Percentiles rank a stretch among this genome's conserved stretches.
Evolutionary conservation across 768 basidiomycete genomes (phyloP).

Genomic region (Pulveroboletus sp.): DNA sequence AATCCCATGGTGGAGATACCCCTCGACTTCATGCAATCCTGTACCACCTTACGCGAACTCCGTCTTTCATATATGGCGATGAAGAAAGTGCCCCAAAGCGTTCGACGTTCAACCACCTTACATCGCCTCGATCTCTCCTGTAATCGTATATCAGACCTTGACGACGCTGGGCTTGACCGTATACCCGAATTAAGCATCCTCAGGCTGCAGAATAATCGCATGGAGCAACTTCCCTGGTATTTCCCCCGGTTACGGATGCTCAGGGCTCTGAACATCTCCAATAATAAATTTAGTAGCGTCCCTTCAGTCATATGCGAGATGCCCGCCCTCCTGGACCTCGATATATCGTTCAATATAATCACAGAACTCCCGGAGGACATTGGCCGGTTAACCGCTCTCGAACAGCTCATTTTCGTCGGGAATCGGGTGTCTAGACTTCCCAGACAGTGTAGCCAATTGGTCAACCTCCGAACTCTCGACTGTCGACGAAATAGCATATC

Average conservation of each 20-base stretch:
- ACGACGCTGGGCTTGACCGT: constrained; percentile 78
- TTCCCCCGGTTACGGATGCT: constrained; percentile 73
- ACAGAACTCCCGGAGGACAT: constrained; percentile 77
- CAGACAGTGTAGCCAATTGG: constrained; percentile 49
- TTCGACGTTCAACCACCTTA: constrained; percentile 70
- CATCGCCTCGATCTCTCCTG: constrained; percentile 84
- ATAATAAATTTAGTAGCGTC: constrained; percentile 83
- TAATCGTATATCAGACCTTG: constrained; percentile 86
- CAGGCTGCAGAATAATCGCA: constrained; percentile 84
- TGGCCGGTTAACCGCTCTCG: constrained; percentile 61
- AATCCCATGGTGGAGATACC: constrained; percentile 97
- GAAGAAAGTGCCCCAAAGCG: constrained; percentile 85
- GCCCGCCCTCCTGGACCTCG: constrained; percentile 72
- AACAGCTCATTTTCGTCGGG: constrained; percentile 77
- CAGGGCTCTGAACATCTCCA: constrained; percentile 85
- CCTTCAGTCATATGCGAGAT: constrained; percentile 76
- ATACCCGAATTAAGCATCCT: constrained; percentile 67
- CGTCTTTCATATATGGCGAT: constrained; percentile 88
- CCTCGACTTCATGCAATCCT: constrained; percentile 91
- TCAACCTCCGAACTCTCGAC: constrained; percentile 67
- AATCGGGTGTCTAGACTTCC: constrained; percentile 79
- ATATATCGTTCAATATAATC: constrained; percentile 93
- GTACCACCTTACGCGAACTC: constrained; percentile 77
- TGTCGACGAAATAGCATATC: constrained; percentile 80
- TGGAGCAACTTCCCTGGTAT: constrained; percentile 82